phyloP scores from a whole-genome alignment of 495 filamentous ascomycete species.

The Talaromyces nanjingensis region DNA sequence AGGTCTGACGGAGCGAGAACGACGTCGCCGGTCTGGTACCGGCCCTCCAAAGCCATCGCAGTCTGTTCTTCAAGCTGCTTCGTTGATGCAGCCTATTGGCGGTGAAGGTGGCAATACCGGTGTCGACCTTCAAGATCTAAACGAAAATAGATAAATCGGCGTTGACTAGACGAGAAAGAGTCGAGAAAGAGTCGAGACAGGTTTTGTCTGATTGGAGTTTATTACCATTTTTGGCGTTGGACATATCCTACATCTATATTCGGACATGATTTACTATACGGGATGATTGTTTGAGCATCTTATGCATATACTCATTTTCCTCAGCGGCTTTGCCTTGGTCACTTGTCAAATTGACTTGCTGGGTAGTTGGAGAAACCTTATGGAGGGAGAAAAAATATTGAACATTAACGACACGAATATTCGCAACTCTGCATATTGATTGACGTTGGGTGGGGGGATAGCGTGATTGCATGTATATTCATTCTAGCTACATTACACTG shows the following conservation, averaged over 20 bases:
- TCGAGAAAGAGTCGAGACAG: too few species aligned
- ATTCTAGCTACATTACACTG: background rate
- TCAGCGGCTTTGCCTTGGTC: background rate
- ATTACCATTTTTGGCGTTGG: background rate
- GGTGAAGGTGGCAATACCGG: conserved; percentile 29
- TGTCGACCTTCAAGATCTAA: conserved; percentile 37
- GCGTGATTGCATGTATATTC: conserved; percentile 4
- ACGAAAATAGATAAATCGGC: conserved; percentile 23
- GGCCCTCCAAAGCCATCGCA: conserved; percentile 49
- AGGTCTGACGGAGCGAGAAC: conserved; percentile 57
- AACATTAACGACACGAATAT: background rate
- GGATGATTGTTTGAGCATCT: conserved; percentile 2
- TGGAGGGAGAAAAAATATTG: background rate
- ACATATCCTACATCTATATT: conserved; percentile 2
- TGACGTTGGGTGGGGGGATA: background rate
- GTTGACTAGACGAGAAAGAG: background rate
- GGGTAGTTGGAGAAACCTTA: background rate
- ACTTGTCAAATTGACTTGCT: background rate
- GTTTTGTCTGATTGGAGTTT: background rate
- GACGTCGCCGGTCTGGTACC: conserved; percentile 61
- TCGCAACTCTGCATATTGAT: background rate
- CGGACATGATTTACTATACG: background rate
- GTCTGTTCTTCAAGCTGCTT: conserved; percentile 28
- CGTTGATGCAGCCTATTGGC: conserved; percentile 29
- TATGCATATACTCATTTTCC: conserved; percentile 1